Conservation (phyloP, 306 rosid species). For the Begonia fuchsioides region DNA sequence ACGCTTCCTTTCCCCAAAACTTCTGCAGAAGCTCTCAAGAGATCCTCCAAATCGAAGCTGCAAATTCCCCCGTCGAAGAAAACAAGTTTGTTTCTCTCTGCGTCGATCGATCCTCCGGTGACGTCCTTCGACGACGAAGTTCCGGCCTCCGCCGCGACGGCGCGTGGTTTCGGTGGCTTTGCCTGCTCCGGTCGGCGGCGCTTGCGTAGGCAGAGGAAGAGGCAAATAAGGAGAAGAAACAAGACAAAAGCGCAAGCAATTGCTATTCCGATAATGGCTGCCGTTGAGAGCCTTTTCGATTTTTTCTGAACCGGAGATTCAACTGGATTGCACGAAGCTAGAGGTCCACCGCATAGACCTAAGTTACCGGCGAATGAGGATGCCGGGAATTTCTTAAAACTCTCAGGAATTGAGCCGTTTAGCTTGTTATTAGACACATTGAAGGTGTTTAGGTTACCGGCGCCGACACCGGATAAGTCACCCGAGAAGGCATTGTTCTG, state of each 20-base stretch:
- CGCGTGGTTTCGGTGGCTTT: constrained; percentile 40
- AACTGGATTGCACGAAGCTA: constrained; percentile 37
- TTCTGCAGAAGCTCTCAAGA: constrained; percentile 90
- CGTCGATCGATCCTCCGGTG: constrained; percentile 58
- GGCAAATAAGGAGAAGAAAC: constrained; percentile 30
- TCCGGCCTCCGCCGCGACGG: constrained; percentile 40
- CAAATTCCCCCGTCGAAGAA: constrained; percentile 75
- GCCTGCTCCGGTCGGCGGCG: constrained; percentile 23
- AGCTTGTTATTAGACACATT: constrained; percentile 55
- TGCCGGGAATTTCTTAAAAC: constrained; percentile 22
- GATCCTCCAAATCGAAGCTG: constrained; percentile 83
- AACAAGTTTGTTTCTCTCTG: constrained; percentile 80
- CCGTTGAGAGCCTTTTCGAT: constrained; percentile 60
- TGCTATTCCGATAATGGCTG: constrained; percentile 51
- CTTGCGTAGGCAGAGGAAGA: constrained; percentile 32
- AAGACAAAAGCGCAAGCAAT: constrained; percentile 21
- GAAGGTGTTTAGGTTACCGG: constrained; percentile 17
- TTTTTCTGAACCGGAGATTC: constrained; percentile 30
- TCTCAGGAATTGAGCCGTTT: constrained; percentile 71
- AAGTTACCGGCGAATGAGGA: constrained; percentile 60
- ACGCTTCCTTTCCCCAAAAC: constrained; percentile 89
- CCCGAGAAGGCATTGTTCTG: constrained; percentile 65
- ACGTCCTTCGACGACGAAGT: constrained; percentile 92
- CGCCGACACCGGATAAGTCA: constrained; percentile 22
- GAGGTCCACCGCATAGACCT: constrained; percentile 67